phyloP scores from a whole-genome alignment of 2,329 filamentous ascomycete genomes.

The Botrytis porri region DNA sequence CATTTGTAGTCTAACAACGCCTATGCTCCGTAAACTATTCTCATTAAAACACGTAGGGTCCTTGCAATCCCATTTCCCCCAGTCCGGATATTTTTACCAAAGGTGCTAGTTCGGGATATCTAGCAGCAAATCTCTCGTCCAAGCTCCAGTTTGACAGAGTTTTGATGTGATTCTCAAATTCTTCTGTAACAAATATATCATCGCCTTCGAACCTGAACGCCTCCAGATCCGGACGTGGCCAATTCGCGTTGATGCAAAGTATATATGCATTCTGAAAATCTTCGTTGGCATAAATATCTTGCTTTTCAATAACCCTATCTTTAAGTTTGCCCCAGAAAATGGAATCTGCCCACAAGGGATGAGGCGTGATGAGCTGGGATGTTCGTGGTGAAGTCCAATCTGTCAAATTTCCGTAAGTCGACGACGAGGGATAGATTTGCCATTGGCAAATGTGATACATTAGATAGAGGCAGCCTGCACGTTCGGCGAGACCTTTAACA shows the following conservation, averaged over 20 bases:
- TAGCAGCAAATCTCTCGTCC: conserved; percentile 29
- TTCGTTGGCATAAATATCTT: conserved; percentile 40
- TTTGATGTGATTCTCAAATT: conserved; percentile 28
- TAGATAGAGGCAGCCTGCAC: conserved; percentile 26
- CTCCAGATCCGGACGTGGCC: conserved; percentile 34
- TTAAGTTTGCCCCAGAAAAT: conserved; percentile 41
- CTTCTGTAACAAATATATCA: conserved; percentile 27
- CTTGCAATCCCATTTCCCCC: neutral
- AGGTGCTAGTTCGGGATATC: conserved; percentile 32
- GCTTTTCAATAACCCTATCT: conserved; percentile 40
- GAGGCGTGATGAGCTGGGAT: conserved; percentile 37
- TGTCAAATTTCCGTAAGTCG: conserved; percentile 29
- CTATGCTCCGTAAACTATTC: neutral
- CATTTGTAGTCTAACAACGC: neutral
- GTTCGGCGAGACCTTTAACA: conserved; percentile 26
- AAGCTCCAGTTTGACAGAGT: conserved; percentile 32
- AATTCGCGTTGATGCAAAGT: conserved; percentile 39
- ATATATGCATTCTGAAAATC: conserved; percentile 41
- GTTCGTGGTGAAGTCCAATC: conserved; percentile 28
- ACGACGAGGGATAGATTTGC: conserved; percentile 29
- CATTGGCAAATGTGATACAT: conserved; percentile 31
- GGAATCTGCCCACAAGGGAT: conserved; percentile 37
- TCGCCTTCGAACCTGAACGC: conserved; percentile 27
- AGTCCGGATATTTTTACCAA: neutral
- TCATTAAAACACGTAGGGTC: neutral